Evolutionary conservation across 345 rosid species (phyloP).

Genomic region (Lepidium africanum): DNA sequence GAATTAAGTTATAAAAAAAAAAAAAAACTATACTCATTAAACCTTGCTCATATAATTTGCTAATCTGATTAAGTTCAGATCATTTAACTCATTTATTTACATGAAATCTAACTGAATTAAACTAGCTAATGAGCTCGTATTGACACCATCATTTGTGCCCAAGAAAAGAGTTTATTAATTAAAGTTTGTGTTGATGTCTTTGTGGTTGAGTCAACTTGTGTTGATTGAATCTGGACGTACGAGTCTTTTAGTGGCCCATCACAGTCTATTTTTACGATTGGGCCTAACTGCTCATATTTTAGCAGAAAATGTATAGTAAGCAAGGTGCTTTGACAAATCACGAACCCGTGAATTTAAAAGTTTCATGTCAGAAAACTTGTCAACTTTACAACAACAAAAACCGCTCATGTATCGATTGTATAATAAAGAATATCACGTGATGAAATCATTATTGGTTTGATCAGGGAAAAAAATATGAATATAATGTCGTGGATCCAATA

Average conservation of each 20-base stretch:
- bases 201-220: background rate
- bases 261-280: background rate
- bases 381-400: background rate
- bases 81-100: no score
- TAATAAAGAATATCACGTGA: background rate
- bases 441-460: background rate
- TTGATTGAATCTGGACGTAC: background rate
- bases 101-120: no score
- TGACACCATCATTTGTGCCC: no score
- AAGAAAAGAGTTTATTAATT: no score
- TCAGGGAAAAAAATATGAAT: background rate
- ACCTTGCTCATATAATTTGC: no score
- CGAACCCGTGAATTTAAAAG: background rate
- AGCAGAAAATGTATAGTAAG: background rate
- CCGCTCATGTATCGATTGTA: background rate
- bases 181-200: background rate
- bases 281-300: background rate
- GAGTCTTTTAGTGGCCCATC: background rate
- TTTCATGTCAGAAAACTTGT: background rate
- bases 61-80: no score
- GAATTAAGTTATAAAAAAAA: no score
- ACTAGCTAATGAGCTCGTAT: no score
- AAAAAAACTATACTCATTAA: no score
- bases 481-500: background rate
- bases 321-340: background rate